phyloP scores from a whole-genome alignment of 2,329 filamentous ascomycete genomes.

The Aspergillus sp. region DNA sequence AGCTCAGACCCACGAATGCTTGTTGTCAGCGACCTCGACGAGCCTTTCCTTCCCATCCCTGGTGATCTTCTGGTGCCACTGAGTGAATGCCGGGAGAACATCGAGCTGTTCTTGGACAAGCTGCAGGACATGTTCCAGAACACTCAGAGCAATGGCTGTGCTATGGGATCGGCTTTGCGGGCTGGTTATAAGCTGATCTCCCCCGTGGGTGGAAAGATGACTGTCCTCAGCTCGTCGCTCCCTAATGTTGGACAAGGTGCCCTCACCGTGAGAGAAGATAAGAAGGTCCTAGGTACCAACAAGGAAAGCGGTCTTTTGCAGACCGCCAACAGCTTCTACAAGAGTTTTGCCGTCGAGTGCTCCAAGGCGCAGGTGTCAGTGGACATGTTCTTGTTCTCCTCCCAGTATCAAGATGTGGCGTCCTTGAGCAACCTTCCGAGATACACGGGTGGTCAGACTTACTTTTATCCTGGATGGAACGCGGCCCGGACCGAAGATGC shows the following conservation, averaged over 20 bases:
- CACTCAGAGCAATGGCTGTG: conserved; percentile 82
- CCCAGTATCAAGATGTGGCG: conserved; percentile 94
- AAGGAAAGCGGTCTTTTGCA: conserved; percentile 85
- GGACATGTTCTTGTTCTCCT: conserved; percentile 96
- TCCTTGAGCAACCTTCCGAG: conserved; percentile 90
- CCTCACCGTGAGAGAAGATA: conserved; percentile 90
- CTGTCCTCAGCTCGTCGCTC: conserved; percentile 80
- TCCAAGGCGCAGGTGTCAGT: conserved; percentile 98
- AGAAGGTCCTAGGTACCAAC: conserved; percentile 87
- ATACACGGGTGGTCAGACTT: conserved; percentile 95
- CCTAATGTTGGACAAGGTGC: conserved; percentile 87
- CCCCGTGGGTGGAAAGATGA: conserved; percentile 88
- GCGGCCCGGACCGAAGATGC: conserved; percentile 89
- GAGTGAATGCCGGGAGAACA: conserved; percentile 79
- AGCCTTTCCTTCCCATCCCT: conserved; percentile 92
- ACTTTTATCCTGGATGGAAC: conserved; percentile 98
- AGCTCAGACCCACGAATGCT: conserved; percentile 82
- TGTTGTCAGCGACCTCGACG: conserved; percentile 88
- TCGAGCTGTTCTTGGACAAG: conserved; percentile 84
- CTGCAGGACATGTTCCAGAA: conserved; percentile 95
- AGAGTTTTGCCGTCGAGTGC: conserved; percentile 97
- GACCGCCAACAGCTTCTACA: conserved; percentile 94
- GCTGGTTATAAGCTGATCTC: conserved; percentile 95
- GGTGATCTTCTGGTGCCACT: conserved; percentile 85
- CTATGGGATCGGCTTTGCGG: conserved; percentile 87